Percentiles rank a stretch among this genome's conserved stretches.
phyloP scores from a whole-genome alignment of 2,329 filamentous ascomycete genomes.

The Phyllosticta citribraziliensis region DNA sequence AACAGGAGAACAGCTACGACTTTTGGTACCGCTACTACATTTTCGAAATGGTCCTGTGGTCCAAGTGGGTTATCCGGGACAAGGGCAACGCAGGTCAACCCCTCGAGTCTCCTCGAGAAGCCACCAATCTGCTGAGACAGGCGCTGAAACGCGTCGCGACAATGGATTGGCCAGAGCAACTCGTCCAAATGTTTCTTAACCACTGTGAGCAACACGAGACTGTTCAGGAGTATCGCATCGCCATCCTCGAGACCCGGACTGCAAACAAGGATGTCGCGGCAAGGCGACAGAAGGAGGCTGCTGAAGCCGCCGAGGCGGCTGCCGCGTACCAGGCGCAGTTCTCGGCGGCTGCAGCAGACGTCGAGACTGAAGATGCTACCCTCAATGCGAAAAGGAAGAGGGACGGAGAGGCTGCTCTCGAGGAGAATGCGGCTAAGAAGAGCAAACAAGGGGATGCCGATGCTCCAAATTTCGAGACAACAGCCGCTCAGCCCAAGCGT shows the following conservation, averaged over 20 bases:
- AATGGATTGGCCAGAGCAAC: constrained; percentile 67
- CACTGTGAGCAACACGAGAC: constrained; percentile 89
- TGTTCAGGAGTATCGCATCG: constrained; percentile 62
- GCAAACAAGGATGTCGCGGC: constrained; percentile 53
- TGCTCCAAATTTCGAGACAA: constrained; percentile 9
- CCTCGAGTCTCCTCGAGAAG: constrained; percentile 53
- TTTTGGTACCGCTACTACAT: constrained; percentile 91
- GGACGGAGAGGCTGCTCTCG: constrained; percentile 45
- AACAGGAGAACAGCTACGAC: constrained; percentile 69
- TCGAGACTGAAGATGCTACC: constrained; percentile 14
- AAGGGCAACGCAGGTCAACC: constrained; percentile 38
- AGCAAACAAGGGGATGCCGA: constrained; percentile 38
- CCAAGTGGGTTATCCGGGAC: constrained; percentile 45
- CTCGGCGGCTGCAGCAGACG: constrained; percentile 16
- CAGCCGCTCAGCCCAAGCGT: constrained; percentile 33
- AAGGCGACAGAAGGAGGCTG: constrained; percentile 57
- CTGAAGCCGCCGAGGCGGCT: constrained; percentile 48
- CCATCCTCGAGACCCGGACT: constrained; percentile 63
- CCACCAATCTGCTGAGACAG: constrained; percentile 66
- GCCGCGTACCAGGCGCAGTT: constrained; percentile 24
- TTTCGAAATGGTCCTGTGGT: constrained; percentile 77
- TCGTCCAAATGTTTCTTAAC: constrained; percentile 63
- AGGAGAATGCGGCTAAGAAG: constrained; percentile 56
- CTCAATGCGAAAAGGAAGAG: constrained; percentile 62
- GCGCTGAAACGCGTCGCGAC: constrained; percentile 51